Evolutionary conservation across 306 rosid species (phyloP).

Genomic region (Vachellia collinsii): DNA sequence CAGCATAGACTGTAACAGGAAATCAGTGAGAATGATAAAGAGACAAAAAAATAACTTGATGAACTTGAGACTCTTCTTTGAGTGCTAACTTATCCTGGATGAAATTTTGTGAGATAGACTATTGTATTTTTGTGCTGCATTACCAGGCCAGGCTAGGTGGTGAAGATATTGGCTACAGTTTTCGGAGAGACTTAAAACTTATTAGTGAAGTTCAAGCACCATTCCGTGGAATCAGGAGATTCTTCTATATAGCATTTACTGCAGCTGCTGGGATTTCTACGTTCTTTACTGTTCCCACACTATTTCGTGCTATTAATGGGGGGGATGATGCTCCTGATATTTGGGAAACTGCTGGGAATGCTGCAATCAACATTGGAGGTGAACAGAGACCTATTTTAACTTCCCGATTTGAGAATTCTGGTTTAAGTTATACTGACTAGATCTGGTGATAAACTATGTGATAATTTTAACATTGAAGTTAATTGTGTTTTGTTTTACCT

Average conservation of each 20-base stretch:
- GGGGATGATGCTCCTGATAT: conserved; percentile 90
- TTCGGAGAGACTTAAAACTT: conserved; percentile 97
- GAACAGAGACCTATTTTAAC: conserved; percentile 42
- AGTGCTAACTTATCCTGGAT: conserved; percentile 22
- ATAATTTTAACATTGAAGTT: conserved; percentile 27
- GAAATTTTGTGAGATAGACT: conserved; percentile 6
- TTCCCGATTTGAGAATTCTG: conserved; percentile 33
- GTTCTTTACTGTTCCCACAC: conserved; percentile 73
- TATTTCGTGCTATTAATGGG: conserved; percentile 68
- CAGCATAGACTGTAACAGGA: background rate
- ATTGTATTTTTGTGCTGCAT: conserved; percentile 19
- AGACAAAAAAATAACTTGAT: background rate
- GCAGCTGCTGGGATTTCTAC: conserved; percentile 94
- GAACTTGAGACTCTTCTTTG: background rate
- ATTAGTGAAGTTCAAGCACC: conserved; percentile 99
- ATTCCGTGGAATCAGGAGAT: conserved; percentile 90
- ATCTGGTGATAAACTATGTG: background rate
- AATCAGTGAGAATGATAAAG: background rate
- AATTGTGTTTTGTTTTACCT: conserved; percentile 1
- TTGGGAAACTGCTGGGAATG: conserved; percentile 87
- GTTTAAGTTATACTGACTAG: conserved; percentile 15
- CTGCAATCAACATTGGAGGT: conserved; percentile 90
- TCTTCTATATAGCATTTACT: conserved; percentile 78
- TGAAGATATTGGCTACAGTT: conserved; percentile 91
- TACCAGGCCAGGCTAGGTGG: conserved; percentile 93